Evolutionary conservation across 768 basidiomycete genomes (phyloP).

Genomic region (Amylocystis lapponica): DNA sequence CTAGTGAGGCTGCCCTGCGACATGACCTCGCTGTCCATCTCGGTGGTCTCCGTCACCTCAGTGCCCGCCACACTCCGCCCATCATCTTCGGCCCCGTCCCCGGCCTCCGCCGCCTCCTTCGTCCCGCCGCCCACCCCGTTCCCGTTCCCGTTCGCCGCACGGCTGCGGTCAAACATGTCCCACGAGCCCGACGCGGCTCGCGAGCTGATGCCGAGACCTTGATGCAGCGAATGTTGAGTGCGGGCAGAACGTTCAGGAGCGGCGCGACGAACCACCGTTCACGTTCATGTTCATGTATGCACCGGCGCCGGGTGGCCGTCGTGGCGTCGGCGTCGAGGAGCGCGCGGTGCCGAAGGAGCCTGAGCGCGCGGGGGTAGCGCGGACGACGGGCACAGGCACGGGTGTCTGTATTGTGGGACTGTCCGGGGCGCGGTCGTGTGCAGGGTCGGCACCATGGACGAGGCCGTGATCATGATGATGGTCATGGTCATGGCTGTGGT

Average conservation of each 20-base stretch:
- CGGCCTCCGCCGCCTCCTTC: constrained; percentile 1
- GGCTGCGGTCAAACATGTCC: constrained; percentile 11
- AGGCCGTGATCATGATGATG: constrained; percentile 6
- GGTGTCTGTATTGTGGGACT: background rate
- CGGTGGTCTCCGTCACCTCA: constrained; percentile 35
- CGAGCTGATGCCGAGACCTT: constrained; percentile 21
- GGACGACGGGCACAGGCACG: constrained; percentile 2
- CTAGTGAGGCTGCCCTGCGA: constrained; percentile 44
- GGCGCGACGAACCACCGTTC: constrained; percentile 45
- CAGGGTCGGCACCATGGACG: background rate
- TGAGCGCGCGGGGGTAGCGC: background rate
- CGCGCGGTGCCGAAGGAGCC: constrained; percentile 11
- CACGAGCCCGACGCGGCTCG: constrained; percentile 19
- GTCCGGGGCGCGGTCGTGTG: background rate
- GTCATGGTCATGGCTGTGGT: constrained; percentile 9
- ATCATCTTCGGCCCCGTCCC: constrained; percentile 24
- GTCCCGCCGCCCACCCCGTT: background rate
- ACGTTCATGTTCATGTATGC: too few relatives aligned
- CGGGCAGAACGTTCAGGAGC: constrained; percentile 24
- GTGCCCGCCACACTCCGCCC: constrained; percentile 26
- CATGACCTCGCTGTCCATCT: constrained; percentile 22
- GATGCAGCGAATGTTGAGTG: constrained; percentile 13
- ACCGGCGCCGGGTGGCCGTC: constrained; percentile 28
- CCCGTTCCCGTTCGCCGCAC: background rate
- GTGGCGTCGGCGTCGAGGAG: constrained; percentile 26